phyloP scores from a whole-genome alignment of 2,329 filamentous ascomycete genomes.

The Albophoma yamanashiensis region DNA sequence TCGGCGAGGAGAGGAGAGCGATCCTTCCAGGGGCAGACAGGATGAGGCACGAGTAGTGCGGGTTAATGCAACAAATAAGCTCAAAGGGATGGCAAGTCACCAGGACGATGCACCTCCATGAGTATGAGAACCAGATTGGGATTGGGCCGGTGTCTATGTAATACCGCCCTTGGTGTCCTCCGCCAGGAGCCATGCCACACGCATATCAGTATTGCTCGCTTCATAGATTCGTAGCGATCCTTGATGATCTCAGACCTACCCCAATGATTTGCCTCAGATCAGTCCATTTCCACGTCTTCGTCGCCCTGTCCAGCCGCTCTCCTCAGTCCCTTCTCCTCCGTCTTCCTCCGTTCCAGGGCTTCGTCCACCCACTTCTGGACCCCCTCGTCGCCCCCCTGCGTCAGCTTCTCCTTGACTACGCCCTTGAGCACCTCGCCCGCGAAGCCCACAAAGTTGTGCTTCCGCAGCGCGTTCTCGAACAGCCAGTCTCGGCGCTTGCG shows the following conservation, averaged over 20 bases:
- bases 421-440: constrained; percentile 82
- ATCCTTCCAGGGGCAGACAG: background rate
- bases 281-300: constrained; percentile 31
- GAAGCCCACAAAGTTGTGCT: constrained; percentile 96
- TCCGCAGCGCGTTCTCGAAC: constrained; percentile 86
- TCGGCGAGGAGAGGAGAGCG: background rate
- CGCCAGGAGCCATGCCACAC: background rate
- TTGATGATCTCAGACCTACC: background rate
- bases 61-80: background rate
- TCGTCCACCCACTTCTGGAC: constrained; percentile 68
- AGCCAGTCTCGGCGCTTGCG: constrained; percentile 77
- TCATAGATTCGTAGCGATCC: background rate
- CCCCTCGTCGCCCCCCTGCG: constrained; percentile 48
- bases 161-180: background rate
- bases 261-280: background rate
- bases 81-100: background rate
- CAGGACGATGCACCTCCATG: background rate
- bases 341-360: constrained; percentile 45
- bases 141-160: background rate
- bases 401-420: constrained; percentile 66
- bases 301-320: constrained; percentile 21
- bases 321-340: constrained; percentile 22
- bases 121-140: background rate
- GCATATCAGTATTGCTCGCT: background rate
- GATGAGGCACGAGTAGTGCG: background rate